Conservation (phyloP, 768 basidiomycete genomes). For the Xerocomellus dryophilus region DNA sequence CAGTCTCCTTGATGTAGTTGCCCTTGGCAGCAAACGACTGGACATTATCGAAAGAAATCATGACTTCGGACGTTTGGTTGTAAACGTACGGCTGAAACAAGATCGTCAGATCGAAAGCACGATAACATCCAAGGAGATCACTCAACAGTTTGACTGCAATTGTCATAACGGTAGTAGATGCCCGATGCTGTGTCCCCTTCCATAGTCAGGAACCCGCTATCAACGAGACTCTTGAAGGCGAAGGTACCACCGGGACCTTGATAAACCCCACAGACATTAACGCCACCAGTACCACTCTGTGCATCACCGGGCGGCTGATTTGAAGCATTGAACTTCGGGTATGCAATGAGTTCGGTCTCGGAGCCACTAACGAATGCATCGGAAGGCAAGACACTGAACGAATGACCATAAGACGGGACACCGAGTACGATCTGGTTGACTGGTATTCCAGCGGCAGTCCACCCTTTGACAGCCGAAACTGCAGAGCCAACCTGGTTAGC, state of each 20-base stretch:
- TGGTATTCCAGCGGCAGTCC: constrained; percentile 78
- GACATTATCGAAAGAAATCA: constrained; percentile 65
- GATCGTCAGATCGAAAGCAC: background rate
- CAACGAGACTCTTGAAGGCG: constrained; percentile 58
- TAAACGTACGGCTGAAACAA: constrained; percentile 62
- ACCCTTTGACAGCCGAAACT: constrained; percentile 62
- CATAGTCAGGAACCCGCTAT: constrained; percentile 49
- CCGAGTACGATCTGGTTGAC: constrained; percentile 68
- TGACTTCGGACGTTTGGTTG: constrained; percentile 49
- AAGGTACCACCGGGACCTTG: constrained; percentile 51
- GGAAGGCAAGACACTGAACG: constrained; percentile 45
- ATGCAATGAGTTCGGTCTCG: constrained; percentile 39
- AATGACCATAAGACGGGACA: constrained; percentile 79
- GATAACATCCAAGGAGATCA: constrained; percentile 1
- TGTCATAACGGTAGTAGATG: constrained; percentile 56
- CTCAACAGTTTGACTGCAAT: constrained; percentile 70
- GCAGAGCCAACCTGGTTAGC: constrained; percentile 70
- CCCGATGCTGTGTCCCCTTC: constrained; percentile 34
- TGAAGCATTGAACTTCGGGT: constrained; percentile 47
- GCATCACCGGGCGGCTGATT: constrained; percentile 51
- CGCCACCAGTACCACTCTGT: constrained; percentile 48
- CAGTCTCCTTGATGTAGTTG: constrained; percentile 48
- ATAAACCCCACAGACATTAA: constrained; percentile 53
- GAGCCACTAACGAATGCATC: constrained; percentile 38
- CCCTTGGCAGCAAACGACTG: constrained; percentile 62